These are phyloP conservation scores for Cystobasidium onofrii DNA, from an alignment of 768 basidiomycete species.

Conservation along the genomic window DNA sequence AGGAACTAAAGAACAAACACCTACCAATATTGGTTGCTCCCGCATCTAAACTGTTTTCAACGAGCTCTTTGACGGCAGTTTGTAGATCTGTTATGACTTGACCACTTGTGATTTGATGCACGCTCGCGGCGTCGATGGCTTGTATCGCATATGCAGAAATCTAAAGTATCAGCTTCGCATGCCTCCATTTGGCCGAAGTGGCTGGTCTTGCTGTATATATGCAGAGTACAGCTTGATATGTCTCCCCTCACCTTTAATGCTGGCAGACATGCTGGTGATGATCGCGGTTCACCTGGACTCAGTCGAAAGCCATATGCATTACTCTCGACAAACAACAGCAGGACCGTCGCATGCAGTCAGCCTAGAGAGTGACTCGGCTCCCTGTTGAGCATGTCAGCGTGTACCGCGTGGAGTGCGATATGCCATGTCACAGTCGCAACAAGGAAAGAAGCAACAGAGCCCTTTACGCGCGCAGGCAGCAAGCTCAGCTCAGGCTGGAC, in stretches of 20 bases:
- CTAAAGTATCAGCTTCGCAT: not conserved
- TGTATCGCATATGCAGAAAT: not conserved
- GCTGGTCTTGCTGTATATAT: too few relatives aligned
- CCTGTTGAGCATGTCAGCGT: too few relatives aligned
- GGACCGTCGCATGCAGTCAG: not conserved
- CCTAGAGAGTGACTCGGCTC: not conserved
- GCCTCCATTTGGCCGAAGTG: not conserved
- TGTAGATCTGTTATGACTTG: slow-evolving; percentile 92
- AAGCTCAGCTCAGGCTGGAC: too few relatives aligned
- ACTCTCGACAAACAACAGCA: too few relatives aligned
- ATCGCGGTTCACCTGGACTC: not conserved
- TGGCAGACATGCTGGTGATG: slow-evolving; percentile 5
- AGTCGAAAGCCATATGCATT: too few relatives aligned
- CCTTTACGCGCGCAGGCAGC: too few relatives aligned
- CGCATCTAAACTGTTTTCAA: slow-evolving; percentile 93
- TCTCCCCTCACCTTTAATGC: slow-evolving; percentile 5
- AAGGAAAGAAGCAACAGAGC: too few relatives aligned
- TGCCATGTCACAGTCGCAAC: too few relatives aligned
- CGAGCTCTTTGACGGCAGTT: slow-evolving; percentile 84
- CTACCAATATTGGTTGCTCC: slow-evolving; percentile 75
- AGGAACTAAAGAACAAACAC: too few relatives aligned
- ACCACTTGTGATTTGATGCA: slow-evolving; percentile 84
- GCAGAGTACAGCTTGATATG: too few relatives aligned
- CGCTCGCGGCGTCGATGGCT: slow-evolving; percentile 42
- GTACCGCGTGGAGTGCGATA: too few relatives aligned